Conservation (phyloP, 2,329 filamentous ascomycete genomes). For the Colletotrichum paranaense region DNA sequence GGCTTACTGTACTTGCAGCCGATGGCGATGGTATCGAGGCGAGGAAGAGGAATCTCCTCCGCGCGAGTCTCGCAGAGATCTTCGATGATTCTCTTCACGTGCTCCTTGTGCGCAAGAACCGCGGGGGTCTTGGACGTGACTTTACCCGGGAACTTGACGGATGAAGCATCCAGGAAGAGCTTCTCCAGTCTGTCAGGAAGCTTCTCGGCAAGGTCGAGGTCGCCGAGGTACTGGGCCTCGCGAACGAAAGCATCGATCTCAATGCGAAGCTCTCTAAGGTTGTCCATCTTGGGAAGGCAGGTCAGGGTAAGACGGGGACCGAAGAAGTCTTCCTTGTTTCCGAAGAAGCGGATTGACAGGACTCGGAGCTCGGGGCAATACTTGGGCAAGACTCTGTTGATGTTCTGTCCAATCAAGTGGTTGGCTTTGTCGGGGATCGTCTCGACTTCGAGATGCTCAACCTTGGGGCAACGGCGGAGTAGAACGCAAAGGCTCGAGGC, state of each 20-base stretch:
- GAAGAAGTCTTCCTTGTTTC: conserved; percentile 2
- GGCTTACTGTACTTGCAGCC: conserved; percentile 15
- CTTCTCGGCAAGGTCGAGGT: neutral
- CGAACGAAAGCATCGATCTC: conserved; percentile 11
- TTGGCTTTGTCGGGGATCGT: neutral
- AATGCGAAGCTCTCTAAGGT: conserved; percentile 22
- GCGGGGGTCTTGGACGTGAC: neutral
- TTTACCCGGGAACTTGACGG: neutral
- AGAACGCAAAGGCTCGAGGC: conserved; percentile 10
- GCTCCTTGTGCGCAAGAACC: neutral
- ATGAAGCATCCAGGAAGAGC: conserved; percentile 13
- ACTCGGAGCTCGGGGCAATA: conserved; percentile 9
- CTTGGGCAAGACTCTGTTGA: conserved; percentile 16
- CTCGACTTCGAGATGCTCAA: neutral
- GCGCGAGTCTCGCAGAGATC: neutral
- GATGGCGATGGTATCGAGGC: conserved; percentile 5
- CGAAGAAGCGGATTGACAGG: neutral
- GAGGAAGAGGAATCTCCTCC: neutral
- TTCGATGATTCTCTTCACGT: conserved; percentile 4
- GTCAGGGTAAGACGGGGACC: neutral
- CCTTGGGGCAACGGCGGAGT: conserved; percentile 11
- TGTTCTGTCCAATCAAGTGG: neutral
- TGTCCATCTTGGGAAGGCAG: conserved; percentile 18
- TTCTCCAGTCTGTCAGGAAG: conserved; percentile 12
- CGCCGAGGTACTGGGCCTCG: neutral